Evolutionary conservation across 1,139 yeast species (phyloP), one percentile per base, ranked within the genome.

Genomic region (Magnusiomyces magnusii): DNA sequence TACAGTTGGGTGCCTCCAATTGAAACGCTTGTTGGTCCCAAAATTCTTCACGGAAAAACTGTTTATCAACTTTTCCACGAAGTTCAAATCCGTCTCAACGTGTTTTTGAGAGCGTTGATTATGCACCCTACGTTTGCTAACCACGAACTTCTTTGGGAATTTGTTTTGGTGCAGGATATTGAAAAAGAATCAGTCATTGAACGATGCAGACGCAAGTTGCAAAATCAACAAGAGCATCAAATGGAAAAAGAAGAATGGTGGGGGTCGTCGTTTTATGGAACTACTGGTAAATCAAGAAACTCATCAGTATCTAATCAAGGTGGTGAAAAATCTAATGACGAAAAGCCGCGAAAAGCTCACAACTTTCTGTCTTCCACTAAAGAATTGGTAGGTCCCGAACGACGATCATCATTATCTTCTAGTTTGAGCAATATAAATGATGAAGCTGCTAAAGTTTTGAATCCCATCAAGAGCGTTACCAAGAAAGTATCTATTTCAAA

Each of bases 31-130:
- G 63, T 68, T 21, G 69, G 69, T 47, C 73, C 78, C 19, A 70
- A 71, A 56, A 66, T 73, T 5, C 61, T 77, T 1, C 69, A 73
- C 5, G 67, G 75, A 21, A 66, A 71, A 52, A 71, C 73, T 9
- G 68, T 74, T 0, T 65, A 75, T 13, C 68, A 71, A 61, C 70
- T 78, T 28, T 71, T 80, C 31, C 82, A 84, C 61, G 75, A 81
- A 49, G 69, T 82, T 39, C 75, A 83, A 53, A 78, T 78, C 47
- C 73, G 74, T 47, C 67, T 85, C 55, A 84, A 83, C 61, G 65
- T 76, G 9, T 76, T 81, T 57, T 70, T 85, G 27, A 72, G 75
- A 44, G 70, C 77, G 15, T 64, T 83, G 39, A 65, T 72, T 2
- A 65, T 69, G 21, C 76, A 71, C 56, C 75, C 76, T 15, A 63